A percentile compares a stretch with the other conserved stretches of the same genome.
These are phyloP conservation scores for Camellia oleifera DNA, from an alignment of 179 eudicot genomes.

Conservation along the genomic window DNA sequence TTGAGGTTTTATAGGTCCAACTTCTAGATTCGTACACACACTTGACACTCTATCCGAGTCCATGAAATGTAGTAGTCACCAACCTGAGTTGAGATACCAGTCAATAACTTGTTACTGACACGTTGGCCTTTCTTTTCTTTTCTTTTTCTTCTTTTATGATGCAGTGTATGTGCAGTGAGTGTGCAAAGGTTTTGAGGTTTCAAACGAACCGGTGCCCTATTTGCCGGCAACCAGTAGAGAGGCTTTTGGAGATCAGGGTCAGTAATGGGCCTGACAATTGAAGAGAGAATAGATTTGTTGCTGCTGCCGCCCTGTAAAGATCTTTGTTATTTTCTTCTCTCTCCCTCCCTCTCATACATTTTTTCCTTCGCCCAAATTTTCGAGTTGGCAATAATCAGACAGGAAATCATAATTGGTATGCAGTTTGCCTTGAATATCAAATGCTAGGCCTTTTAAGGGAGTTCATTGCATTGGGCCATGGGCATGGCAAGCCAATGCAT, in stretches of 20 bases:
- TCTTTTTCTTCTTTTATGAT: constrained; percentile 10
- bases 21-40: too few species aligned
- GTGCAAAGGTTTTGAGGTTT: constrained; percentile 89
- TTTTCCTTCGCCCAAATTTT: background rate
- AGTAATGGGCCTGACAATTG: constrained; percentile 46
- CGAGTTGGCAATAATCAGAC: constrained; percentile 14
- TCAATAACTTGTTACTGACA: background rate
- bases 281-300: constrained; percentile 11
- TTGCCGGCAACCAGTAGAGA: constrained; percentile 92
- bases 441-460: background rate
- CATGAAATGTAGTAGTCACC: background rate
- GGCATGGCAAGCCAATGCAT: background rate
- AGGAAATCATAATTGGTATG: background rate
- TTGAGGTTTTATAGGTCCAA: too few species aligned
- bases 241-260: constrained; percentile 93
- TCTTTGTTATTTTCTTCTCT: background rate
- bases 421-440: constrained; percentile 9
- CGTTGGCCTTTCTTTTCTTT: background rate
- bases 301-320: constrained; percentile 19
- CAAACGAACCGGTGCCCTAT: constrained; percentile 96
- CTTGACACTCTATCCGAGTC: too few species aligned
- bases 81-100: background rate
- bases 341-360: background rate
- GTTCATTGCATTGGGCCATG: background rate
- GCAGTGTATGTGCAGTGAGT: constrained; percentile 98